Percentiles rank a stretch among this genome's conserved stretches.
phyloP scores from a whole-genome alignment of 2,329 filamentous ascomycete species.

The Ceratocystis papillata region DNA sequence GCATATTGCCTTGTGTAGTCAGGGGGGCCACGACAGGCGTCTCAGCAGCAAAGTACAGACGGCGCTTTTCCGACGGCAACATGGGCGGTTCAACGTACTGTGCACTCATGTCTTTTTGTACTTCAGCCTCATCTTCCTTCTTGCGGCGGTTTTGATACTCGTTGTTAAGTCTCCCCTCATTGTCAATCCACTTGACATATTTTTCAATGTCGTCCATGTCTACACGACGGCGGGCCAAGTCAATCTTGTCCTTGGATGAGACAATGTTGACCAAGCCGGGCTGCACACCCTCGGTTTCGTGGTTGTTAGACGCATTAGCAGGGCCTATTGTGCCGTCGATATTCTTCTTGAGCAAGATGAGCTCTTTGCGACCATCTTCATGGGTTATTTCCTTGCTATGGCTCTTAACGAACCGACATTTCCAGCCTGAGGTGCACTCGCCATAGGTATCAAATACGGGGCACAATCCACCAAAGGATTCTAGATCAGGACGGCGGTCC shows the following conservation, averaged over 20 bases:
- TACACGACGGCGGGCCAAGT: constrained; percentile 61
- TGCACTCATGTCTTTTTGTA: constrained; percentile 62
- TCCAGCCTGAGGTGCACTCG: constrained; percentile 77
- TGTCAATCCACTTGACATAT: constrained; percentile 68
- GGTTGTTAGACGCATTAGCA: constrained; percentile 32
- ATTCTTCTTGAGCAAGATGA: constrained; percentile 50
- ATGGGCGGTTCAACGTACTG: constrained; percentile 77
- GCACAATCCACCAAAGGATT: constrained; percentile 65
- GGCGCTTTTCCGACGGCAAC: constrained; percentile 82
- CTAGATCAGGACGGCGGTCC: constrained; percentile 62
- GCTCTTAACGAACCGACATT: constrained; percentile 79
- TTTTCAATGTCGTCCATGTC: constrained; percentile 62
- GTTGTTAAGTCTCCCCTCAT: constrained; percentile 40
- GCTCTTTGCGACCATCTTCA: constrained; percentile 71
- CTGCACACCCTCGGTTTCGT: constrained; percentile 42
- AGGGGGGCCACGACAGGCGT: constrained; percentile 89
- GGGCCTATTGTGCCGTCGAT: constrained; percentile 26
- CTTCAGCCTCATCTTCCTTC: constrained; percentile 36
- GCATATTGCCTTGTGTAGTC: constrained; percentile 92
- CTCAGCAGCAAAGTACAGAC: constrained; percentile 85
- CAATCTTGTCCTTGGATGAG: constrained; percentile 56
- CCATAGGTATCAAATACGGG: constrained; percentile 70
- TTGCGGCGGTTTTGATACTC: constrained; percentile 34
- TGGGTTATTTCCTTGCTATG: constrained; percentile 72
- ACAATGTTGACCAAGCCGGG: constrained; percentile 68